phyloP scores from a whole-genome alignment of 1,284 basidiomycete genomes.

The Naganishia cerealis region DNA sequence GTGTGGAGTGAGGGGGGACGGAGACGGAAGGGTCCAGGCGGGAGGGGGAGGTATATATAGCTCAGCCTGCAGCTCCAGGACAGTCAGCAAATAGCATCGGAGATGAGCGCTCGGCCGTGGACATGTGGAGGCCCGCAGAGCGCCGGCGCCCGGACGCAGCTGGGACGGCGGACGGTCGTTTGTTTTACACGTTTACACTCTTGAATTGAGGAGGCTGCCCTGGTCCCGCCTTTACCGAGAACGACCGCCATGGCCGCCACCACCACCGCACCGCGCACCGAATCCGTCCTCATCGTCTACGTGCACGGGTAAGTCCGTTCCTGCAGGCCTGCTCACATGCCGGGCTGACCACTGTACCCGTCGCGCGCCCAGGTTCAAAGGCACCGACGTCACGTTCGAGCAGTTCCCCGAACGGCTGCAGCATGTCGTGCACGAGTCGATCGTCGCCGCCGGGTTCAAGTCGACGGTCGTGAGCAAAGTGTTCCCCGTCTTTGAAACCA shows the following conservation, averaged over 20 bases:
- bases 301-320: conserved; percentile 50
- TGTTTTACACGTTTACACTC: no score
- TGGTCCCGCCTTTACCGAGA: background rate
- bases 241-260: background rate
- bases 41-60: background rate
- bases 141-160: background rate
- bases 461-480: conserved; percentile 69
- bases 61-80: background rate
- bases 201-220: no score
- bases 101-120: background rate
- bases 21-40: background rate
- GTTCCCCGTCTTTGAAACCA: conserved; percentile 91
- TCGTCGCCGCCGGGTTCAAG: conserved; percentile 40
- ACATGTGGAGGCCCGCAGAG: background rate
- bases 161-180: no score
- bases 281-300: conserved; percentile 53
- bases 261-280: conserved; percentile 36
- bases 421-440: conserved; percentile 65
- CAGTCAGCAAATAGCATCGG: background rate
- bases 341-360: background rate
- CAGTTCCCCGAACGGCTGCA: conserved; percentile 59
- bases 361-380: conserved; percentile 50
- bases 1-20: background rate
- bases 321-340: background rate
- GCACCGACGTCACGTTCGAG: conserved; percentile 55